A percentile compares a stretch with the other conserved stretches of the same genome.
phyloP scores from a whole-genome alignment of 208 protist genomes.

The Porcisia deanei region DNA sequence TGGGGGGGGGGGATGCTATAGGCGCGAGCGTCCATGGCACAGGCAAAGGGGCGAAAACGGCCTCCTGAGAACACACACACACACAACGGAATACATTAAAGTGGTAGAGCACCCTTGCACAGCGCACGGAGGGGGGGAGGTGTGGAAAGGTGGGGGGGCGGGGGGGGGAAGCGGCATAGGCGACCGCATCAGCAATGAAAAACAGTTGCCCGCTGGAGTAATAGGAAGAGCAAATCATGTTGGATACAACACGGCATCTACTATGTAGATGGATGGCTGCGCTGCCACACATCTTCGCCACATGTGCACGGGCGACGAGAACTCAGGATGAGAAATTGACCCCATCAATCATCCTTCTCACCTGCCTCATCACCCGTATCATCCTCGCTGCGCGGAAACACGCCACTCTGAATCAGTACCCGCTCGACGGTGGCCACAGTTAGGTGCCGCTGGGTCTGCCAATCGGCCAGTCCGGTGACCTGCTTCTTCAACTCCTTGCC shows the following conservation, averaged over 20 bases:
- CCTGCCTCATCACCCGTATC: not conserved
- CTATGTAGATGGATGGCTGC: not conserved
- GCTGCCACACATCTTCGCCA: too few relatives aligned
- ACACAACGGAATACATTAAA: not conserved
- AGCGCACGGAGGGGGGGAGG: not conserved
- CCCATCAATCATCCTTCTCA: not conserved
- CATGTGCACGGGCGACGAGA: not conserved
- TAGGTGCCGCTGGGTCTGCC: conserved; percentile 44
- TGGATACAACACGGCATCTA: not conserved
- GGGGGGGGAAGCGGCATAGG: not conserved
- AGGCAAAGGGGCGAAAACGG: not conserved
- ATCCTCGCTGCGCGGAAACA: conserved; percentile 43
- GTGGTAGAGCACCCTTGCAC: not conserved
- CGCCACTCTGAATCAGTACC: conserved; percentile 43
- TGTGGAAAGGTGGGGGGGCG: not conserved
- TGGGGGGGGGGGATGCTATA: not conserved
- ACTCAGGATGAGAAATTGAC: not conserved
- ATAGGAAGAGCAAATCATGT: too few relatives aligned
- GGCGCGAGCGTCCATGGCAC: too few relatives aligned
- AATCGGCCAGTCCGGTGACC: conserved; percentile 65
- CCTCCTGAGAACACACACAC: not conserved
- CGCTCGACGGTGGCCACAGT: conserved; percentile 54
- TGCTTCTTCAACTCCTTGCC: conserved; percentile 67
- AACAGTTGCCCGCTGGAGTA: too few relatives aligned
- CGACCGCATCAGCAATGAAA: too few relatives aligned